Evolutionary conservation across 73 alveolate genomes (phyloP).

Genomic region (Paramecium sexaurelia): DNA sequence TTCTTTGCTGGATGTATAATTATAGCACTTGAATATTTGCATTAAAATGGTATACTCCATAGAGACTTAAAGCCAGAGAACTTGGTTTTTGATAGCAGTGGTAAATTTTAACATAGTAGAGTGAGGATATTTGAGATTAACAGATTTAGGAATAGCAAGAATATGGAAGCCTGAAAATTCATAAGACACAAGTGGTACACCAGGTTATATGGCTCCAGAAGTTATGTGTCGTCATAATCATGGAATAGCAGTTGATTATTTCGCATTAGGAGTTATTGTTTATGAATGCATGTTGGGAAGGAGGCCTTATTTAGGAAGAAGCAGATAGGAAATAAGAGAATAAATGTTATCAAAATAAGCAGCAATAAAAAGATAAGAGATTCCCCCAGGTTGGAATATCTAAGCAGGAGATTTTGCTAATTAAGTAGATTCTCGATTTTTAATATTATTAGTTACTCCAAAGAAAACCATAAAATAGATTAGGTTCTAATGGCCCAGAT

Average conservation of each 20-base stretch:
- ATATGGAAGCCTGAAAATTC: constrained; percentile 85
- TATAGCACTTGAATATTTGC: constrained; percentile 91
- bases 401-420: constrained; percentile 89
- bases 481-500: constrained; percentile 79
- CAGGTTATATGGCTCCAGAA: constrained; percentile 84
- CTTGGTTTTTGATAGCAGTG: constrained; percentile 84
- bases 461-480: constrained; percentile 75
- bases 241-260: constrained; percentile 80
- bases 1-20: constrained; percentile 92
- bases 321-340: constrained; percentile 89
- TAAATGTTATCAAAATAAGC: constrained; percentile 80
- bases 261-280: constrained; percentile 81
- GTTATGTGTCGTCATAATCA: constrained; percentile 82
- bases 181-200: constrained; percentile 93
- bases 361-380: constrained; percentile 70
- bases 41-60: constrained; percentile 90
- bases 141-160: constrained; percentile 97
- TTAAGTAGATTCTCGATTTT: constrained; percentile 52
- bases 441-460: neutral
- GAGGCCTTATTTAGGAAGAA: constrained; percentile 77
- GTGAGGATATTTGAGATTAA: constrained; percentile 86
- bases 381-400: constrained; percentile 78
- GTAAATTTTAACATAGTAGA: neutral
- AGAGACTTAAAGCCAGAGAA: constrained; percentile 98
- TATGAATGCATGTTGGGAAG: constrained; percentile 87